These are phyloP conservation scores for Metarhizium sp. DNA, from an alignment of 2,329 filamentous ascomycete species.

Conservation along the genomic window DNA sequence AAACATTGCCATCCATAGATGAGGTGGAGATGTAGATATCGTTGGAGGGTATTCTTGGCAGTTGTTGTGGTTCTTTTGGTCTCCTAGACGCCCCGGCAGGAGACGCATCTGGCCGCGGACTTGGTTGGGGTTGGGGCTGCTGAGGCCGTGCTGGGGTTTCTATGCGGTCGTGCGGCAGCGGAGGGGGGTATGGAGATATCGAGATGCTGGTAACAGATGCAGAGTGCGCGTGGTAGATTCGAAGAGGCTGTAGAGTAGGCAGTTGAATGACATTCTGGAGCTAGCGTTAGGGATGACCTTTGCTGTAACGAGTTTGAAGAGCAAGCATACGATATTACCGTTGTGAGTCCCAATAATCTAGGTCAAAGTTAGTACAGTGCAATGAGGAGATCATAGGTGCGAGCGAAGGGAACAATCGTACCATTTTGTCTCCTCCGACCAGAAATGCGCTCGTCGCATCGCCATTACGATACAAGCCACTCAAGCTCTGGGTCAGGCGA, in stretches of 20 bases:
- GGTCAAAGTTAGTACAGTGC: constrained; percentile 16
- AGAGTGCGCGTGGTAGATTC: constrained; percentile 85
- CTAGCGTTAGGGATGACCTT: background rate
- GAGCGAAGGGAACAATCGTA: constrained; percentile 28
- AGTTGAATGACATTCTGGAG: constrained; percentile 73
- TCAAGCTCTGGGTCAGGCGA: constrained; percentile 71
- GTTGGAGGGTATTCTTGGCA: constrained; percentile 74
- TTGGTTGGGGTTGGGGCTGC: constrained; percentile 21
- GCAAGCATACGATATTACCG: constrained; percentile 73
- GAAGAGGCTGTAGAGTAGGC: constrained; percentile 69
- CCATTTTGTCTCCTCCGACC: constrained; percentile 94
- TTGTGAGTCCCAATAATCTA: constrained; percentile 92
- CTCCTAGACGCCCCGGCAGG: constrained; percentile 42
- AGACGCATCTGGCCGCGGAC: constrained; percentile 27
- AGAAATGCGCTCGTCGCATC: constrained; percentile 90
- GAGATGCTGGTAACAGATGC: constrained; percentile 86
- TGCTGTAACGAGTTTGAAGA: background rate
- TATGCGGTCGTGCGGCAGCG: constrained; percentile 34
- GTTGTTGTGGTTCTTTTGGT: constrained; percentile 39
- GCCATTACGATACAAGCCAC: constrained; percentile 80
- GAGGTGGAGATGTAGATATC: constrained; percentile 89
- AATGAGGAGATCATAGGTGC: constrained; percentile 9
- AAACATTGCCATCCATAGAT: constrained; percentile 93
- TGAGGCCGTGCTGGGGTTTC: constrained; percentile 30
- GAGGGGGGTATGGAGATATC: constrained; percentile 72